A percentile compares a stretch with the other conserved stretches of the same genome.
Conservation (phyloP, 225 moss, liverwort and hornwort species). For the Pseudoscleropodium purum region DNA sequence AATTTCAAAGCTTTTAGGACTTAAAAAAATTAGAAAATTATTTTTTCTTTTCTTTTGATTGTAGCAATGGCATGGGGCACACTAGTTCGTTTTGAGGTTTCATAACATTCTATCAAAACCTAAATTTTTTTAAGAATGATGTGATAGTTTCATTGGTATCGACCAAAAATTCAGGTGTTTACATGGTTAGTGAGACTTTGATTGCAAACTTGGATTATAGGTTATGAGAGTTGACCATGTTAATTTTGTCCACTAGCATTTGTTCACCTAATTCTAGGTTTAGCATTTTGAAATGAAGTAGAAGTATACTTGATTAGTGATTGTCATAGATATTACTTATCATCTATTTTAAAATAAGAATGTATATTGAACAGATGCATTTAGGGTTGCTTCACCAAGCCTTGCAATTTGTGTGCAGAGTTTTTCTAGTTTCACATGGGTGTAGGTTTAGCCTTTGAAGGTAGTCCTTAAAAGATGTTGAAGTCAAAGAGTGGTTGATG, state of each 20-base stretch:
- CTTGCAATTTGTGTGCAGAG: fast-evolving
- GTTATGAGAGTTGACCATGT: neutral
- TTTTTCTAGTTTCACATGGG: neutral
- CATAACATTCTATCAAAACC: neutral
- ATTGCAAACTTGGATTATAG: neutral
- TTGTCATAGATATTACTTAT: neutral
- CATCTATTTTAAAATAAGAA: neutral
- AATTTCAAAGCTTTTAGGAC: no score
- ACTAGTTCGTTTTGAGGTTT: neutral
- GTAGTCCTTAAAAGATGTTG: no score
- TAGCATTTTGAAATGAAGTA: no score
- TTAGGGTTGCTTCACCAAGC: neutral
- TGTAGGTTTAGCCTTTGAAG: neutral
- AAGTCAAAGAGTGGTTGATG: no score
- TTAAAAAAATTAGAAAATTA: no score
- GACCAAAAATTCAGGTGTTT: neutral
- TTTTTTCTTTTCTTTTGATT: no score
- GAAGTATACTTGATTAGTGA: neutral
- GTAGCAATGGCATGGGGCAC: no score
- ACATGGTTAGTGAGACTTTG: neutral
- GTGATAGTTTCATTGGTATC: neutral
- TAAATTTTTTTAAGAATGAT: neutral
- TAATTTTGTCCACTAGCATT: no score
- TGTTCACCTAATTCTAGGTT: neutral
- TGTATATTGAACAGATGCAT: neutral